Evolutionary conservation across 805 yeast genomes (phyloP).

Genomic region (Pichia nanzhaoensis): DNA sequence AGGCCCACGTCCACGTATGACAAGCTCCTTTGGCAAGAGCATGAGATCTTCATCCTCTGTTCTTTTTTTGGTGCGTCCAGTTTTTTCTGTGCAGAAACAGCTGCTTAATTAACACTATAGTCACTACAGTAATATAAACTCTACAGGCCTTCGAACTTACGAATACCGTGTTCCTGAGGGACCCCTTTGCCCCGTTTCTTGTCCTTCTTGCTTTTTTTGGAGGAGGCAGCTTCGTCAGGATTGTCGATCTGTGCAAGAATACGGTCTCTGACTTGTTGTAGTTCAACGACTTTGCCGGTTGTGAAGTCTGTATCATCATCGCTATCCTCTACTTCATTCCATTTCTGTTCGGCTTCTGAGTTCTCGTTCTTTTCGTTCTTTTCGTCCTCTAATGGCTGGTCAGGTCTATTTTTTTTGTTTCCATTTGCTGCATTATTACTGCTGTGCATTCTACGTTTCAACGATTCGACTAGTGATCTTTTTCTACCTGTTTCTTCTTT

Average conservation of each 20-base stretch:
- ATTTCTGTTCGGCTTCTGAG: not conserved
- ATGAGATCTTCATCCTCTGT: too few species aligned
- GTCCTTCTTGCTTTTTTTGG: constrained; percentile 21
- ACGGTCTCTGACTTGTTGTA: constrained; percentile 22
- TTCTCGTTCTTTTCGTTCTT: constrained; percentile 1
- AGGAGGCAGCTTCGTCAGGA: constrained; percentile 14
- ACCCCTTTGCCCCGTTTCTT: constrained; percentile 39
- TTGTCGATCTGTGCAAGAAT: constrained; percentile 23
- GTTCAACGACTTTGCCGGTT: constrained; percentile 19
- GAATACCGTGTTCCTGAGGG: constrained; percentile 57
- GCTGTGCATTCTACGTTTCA: constrained; percentile 7
- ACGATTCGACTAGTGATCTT: constrained; percentile 7
- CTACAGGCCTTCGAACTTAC: constrained; percentile 49
- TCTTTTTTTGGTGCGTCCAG: too few species aligned
- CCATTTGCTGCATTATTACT: not conserved
- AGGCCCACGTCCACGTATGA: too few species aligned
- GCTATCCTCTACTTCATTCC: constrained; percentile 11
- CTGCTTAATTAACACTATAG: not conserved
- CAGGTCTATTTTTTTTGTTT: not conserved
- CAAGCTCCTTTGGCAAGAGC: too few species aligned
- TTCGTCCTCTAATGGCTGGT: not conserved
- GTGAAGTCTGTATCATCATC: constrained; percentile 16
- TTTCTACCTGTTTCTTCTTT: not conserved
- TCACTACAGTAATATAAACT: too few species aligned
- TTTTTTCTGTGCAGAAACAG: too few species aligned